Evolutionary conservation across 1,284 basidiomycete genomes (phyloP), one percentile per base, ranked within the genome.

Genomic region (Agroathelia rolfsii): DNA sequence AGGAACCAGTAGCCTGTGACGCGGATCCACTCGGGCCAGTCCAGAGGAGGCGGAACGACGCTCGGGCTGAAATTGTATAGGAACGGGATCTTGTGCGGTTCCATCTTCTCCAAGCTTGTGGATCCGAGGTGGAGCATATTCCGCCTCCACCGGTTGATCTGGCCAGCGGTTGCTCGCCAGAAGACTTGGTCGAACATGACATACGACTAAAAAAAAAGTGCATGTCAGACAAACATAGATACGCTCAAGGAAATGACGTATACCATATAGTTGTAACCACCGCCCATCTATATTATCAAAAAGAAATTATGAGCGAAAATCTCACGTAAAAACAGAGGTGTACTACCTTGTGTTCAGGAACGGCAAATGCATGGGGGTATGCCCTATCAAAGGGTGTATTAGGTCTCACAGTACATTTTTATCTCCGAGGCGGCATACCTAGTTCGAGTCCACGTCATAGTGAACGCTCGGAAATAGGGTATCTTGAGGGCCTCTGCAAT

Each of bases 1-100:
- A 95, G 67, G 69, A 90, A 92, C 92, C 92, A 96, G 56, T 94
- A 95, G 5, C n/a, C n/a, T 33, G 90, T 94, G 1, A 96, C 79
- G 33, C 88, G 82, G 41, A 97, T 95, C 88, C 93, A 96, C 55
- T 97, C 94, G 5, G 89, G 88, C 94, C 94, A 98, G 54, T 98
- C 94, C 34, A 95, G 58, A 4, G 92, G 92, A 13, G 79, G 84
- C 6, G 90, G 90, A 7, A 94, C 86, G 15, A 90, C 67, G 6
- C 73, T 70, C 0, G 90, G 85, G 49, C 87, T 93, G 53, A 97
- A 97, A 55, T 96, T 97, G 61, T 98, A 98, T 31, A 98, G 59
- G 65, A 98, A 97, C 1, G 94, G 94, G 26, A 94, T 87, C 60
- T 90, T 93, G 62, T 96, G 88, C 31, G 85, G 87, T 50, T 94